Base-by-base conservation (phyloP, 2,329 filamentous ascomycete species). In the Xylariaceae sp. region DNA sequence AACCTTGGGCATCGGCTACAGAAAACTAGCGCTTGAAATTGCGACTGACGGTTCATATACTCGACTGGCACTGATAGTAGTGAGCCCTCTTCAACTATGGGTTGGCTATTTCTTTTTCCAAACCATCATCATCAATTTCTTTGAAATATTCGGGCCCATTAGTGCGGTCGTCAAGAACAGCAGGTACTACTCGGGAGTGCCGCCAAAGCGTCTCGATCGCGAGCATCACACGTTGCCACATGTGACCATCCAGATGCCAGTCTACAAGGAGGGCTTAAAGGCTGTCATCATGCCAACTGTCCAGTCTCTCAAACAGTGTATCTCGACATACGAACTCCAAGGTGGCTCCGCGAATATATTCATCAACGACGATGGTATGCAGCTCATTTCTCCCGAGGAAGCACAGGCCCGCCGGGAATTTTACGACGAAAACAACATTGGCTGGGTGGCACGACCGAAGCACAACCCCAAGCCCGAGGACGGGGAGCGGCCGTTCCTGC, bases 261-360 rank as follows among this genome's bases (percentile, higher is more conserved):
- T 78, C 13, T 78, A 76, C 63, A 79, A 78, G 65, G 75, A 78
- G 60, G 74, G 74, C 4, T 61, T 78, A 13, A 64, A 60, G n/a
- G 69, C 67, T 15, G 75, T 80, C 64, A 82, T 83, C 58, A 72
- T 74, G 43, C 80, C 80, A 0, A 83, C 80, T 0, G 74, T 83
- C 41, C 72, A 75, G 18, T 81, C 78, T 3, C 67, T 83, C 32
- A 81, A 80, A 63, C 74, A 75, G 13, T 80, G 80, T 16, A 82
- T 83, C 56, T 79, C 78, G 34, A 79, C 79, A 12, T 84, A 83
- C 59, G 80, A 83, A 59, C 68, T 79, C 60, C 78, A 80, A 64
- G 84, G 84, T n/a, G 84, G 84, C 7, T 80, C 82, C 1, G 84
- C 84, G 22, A 85, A 81, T 62, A 84, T 87, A 57, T 85, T 86